phyloP scores from a whole-genome alignment of 441 rosid species.

The Bocquillonia castaneifolia region DNA sequence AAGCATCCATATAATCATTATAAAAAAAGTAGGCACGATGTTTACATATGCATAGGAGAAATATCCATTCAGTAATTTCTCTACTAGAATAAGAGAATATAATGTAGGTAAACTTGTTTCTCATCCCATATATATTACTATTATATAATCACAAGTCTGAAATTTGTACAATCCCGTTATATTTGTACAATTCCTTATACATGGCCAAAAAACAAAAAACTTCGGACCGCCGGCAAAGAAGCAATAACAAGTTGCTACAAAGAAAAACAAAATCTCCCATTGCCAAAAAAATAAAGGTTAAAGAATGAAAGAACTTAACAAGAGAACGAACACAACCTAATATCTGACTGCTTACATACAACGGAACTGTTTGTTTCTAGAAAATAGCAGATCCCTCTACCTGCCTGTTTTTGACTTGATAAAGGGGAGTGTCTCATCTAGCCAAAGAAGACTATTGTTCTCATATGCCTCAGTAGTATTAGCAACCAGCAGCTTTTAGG shows the following conservation, averaged over 20 bases:
- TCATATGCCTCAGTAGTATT: slow-evolving; percentile 25
- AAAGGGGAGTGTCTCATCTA: background rate
- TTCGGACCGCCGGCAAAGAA: background rate
- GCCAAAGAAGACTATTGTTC: background rate
- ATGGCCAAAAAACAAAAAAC: no score
- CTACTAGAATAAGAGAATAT: no score
- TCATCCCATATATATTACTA: background rate
- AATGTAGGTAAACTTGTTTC: no score
- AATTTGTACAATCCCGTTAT: background rate
- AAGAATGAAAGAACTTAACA: slow-evolving; percentile 25
- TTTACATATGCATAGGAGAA: no score
- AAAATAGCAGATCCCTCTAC: slow-evolving; percentile 3
- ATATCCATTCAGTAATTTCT: no score
- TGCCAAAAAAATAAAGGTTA: slow-evolving; percentile 2
- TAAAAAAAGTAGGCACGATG: background rate
- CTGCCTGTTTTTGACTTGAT: background rate
- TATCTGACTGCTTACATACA: background rate
- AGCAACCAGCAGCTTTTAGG: slow-evolving; percentile 95
- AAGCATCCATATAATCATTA: no score
- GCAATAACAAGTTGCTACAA: background rate
- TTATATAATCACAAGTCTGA: background rate
- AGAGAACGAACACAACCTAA: background rate
- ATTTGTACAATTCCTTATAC: no score
- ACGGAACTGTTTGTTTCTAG: background rate
- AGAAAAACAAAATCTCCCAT: background rate